Conservation (phyloP, 495 filamentous ascomycete genomes). For the Annulohypoxylon nitens region DNA sequence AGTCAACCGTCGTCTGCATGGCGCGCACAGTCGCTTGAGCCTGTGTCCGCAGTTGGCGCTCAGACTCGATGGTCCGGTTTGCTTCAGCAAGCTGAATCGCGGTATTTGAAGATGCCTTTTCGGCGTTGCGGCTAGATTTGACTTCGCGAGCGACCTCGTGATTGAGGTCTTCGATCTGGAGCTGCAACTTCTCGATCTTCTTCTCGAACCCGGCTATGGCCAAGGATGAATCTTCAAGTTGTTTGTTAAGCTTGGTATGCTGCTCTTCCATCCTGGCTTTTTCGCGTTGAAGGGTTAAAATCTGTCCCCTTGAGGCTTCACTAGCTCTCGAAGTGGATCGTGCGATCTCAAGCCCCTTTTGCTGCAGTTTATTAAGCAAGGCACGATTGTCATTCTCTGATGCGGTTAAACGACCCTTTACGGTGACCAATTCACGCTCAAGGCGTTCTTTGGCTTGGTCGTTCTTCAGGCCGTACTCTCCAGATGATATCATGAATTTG, state of each 20-base stretch:
- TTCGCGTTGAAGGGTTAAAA: constrained; percentile 82
- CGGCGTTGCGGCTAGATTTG: constrained; percentile 89
- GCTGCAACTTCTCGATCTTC: constrained; percentile 92
- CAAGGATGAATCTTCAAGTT: constrained; percentile 89
- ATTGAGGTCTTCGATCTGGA: constrained; percentile 91
- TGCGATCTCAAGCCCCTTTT: constrained; percentile 97
- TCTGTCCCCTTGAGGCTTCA: constrained; percentile 84
- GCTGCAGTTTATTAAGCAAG: constrained; percentile 94
- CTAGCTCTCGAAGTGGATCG: constrained; percentile 87
- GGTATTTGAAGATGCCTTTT: constrained; percentile 86
- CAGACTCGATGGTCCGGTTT: constrained; percentile 90
- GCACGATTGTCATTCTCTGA: constrained; percentile 98
- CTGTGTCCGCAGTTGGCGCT: constrained; percentile 86
- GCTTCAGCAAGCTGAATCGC: constrained; percentile 88
- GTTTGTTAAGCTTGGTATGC: constrained; percentile 80
- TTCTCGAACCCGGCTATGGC: constrained; percentile 90
- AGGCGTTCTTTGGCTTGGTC: constrained; percentile 94
- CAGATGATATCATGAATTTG: constrained; percentile 86
- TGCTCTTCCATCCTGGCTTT: constrained; percentile 88
- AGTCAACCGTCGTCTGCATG: constrained; percentile 81
- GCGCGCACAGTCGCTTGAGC: constrained; percentile 88
- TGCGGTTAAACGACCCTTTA: constrained; percentile 89
- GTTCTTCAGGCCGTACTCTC: constrained; percentile 84
- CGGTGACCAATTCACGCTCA: constrained; percentile 90
- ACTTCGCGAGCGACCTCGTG: constrained; percentile 93